phyloP scores from a whole-genome alignment of 23 red algal genomes.

The Pyropia haitanensis region DNA sequence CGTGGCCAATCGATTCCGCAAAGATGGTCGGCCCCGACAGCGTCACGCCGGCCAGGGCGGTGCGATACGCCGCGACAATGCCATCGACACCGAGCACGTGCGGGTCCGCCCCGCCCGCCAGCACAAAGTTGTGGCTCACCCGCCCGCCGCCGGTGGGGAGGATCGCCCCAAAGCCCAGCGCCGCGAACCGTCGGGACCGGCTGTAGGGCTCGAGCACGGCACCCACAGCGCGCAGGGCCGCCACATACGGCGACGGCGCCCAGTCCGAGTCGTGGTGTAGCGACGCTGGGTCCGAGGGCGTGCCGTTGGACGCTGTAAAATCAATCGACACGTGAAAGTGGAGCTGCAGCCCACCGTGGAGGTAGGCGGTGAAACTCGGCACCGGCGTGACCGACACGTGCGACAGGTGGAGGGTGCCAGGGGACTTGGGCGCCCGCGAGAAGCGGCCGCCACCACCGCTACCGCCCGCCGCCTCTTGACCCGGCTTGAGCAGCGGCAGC shows the following conservation, averaged over 20 bases:
- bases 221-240: conserved; percentile 15
- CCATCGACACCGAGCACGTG: conserved; percentile 34
- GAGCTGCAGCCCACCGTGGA: conserved; percentile 12
- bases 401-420: too few relatives aligned
- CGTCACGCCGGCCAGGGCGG: conserved; percentile 14
- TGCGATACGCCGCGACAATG: conserved; percentile 46
- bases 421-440: too few relatives aligned
- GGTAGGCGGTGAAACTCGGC: conserved; percentile 5
- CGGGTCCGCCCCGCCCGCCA: conserved; percentile 11
- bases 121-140: conserved; percentile 6
- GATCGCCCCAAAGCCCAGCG: conserved; percentile 21
- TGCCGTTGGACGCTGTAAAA: conserved; percentile 35
- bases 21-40: conserved; percentile 40
- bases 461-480: too few relatives aligned
- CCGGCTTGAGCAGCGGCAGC: too few relatives aligned
- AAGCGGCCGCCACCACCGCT: too few relatives aligned
- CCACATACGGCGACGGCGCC: conserved; percentile 4
- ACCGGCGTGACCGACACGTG: too few relatives aligned
- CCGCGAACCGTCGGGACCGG: conserved; percentile 1
- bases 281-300: neutral
- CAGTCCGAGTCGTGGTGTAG: conserved; percentile 8
- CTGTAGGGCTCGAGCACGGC: conserved; percentile 2
- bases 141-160: neutral
- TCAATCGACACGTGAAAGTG: conserved; percentile 13
- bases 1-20: conserved; percentile 37